Evolutionary conservation across 768 basidiomycete species (phyloP).

Genomic region (Chalciporus sphaerocephalus): DNA sequence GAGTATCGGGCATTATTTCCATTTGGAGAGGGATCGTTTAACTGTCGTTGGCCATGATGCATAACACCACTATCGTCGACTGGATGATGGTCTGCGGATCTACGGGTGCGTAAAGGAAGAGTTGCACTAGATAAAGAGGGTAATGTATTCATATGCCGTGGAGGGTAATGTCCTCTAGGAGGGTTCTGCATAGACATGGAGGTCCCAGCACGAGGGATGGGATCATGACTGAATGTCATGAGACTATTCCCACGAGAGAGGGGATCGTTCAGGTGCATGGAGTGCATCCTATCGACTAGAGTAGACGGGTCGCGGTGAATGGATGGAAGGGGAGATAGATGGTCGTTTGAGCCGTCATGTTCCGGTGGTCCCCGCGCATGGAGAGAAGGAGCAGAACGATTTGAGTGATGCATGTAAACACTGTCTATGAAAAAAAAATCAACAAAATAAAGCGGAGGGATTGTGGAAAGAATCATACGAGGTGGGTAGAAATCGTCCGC

Average conservation of each 20-base stretch:
- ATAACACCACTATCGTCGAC: slow-evolving; percentile 29
- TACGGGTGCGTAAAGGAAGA: slow-evolving; percentile 18
- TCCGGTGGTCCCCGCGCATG: slow-evolving; percentile 36
- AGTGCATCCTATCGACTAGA: slow-evolving; percentile 48
- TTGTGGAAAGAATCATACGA: slow-evolving; percentile 19
- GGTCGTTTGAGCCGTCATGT: slow-evolving; percentile 26
- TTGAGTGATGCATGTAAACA: slow-evolving; percentile 41
- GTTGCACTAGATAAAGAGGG: slow-evolving; percentile 29
- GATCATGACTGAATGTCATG: slow-evolving; percentile 36
- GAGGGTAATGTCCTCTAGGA: slow-evolving; percentile 30
- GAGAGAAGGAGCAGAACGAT: slow-evolving; percentile 46
- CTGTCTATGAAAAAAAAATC: slow-evolving; percentile 15
- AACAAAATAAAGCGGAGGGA: slow-evolving; percentile 2
- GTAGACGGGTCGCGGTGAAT: slow-evolving; percentile 40
- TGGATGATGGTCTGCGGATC: slow-evolving; percentile 29
- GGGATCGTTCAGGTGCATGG: slow-evolving; percentile 49
- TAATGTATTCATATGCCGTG: slow-evolving; percentile 41
- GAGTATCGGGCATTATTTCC: slow-evolving; percentile 28
- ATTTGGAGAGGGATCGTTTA: slow-evolving; percentile 14
- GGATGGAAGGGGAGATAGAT: slow-evolving; percentile 30
- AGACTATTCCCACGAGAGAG: slow-evolving; percentile 28
- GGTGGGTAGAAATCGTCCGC: slow-evolving; percentile 18
- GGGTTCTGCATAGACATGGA: slow-evolving; percentile 49
- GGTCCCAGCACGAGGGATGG: slow-evolving; percentile 51
- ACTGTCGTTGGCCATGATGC: slow-evolving; percentile 7